phyloP scores from a whole-genome alignment of 768 basidiomycete genomes.

The Trametes maxima region DNA sequence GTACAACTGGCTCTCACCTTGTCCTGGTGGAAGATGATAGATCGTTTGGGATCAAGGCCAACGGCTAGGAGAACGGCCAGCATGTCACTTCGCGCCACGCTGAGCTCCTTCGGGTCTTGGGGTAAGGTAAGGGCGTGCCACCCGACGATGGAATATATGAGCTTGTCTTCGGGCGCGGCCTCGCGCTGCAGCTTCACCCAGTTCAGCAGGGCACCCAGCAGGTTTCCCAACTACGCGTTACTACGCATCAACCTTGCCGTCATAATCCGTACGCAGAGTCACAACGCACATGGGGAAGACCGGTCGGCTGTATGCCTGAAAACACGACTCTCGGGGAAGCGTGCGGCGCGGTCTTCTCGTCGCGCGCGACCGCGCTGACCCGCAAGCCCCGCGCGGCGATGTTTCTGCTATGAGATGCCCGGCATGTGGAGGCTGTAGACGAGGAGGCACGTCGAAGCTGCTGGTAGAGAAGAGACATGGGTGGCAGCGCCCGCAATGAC shows the following conservation, averaged over 20 bases:
- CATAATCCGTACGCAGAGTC: neutral
- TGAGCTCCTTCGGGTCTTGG: constrained; percentile 71
- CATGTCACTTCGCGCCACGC: constrained; percentile 68
- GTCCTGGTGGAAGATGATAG: constrained; percentile 85
- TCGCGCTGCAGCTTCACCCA: constrained; percentile 82
- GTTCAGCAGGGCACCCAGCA: constrained; percentile 86
- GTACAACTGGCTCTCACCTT: constrained; percentile 56
- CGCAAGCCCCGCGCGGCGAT: neutral
- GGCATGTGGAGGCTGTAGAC: neutral
- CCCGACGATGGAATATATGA: constrained; percentile 88
- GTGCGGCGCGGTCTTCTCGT: neutral
- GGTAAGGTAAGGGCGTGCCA: constrained; percentile 94
- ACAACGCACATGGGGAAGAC: constrained; percentile 77
- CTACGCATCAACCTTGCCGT: constrained; percentile 6
- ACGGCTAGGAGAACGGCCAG: constrained; percentile 83
- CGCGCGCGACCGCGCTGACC: neutral
- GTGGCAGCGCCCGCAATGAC: constrained; percentile 3
- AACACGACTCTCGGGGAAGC: constrained; percentile 54
- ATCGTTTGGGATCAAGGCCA: constrained; percentile 77
- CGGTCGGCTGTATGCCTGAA: constrained; percentile 94
- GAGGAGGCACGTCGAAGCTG: constrained; percentile 10
- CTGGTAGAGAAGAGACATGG: constrained; percentile 21
- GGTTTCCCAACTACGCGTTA: constrained; percentile 78
- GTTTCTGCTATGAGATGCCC: neutral
- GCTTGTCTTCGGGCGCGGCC: constrained; percentile 56